Percentiles rank a stretch among this genome's conserved stretches.
Conservation (phyloP, 441 rosid genomes). For the Populus hybrid region DNA sequence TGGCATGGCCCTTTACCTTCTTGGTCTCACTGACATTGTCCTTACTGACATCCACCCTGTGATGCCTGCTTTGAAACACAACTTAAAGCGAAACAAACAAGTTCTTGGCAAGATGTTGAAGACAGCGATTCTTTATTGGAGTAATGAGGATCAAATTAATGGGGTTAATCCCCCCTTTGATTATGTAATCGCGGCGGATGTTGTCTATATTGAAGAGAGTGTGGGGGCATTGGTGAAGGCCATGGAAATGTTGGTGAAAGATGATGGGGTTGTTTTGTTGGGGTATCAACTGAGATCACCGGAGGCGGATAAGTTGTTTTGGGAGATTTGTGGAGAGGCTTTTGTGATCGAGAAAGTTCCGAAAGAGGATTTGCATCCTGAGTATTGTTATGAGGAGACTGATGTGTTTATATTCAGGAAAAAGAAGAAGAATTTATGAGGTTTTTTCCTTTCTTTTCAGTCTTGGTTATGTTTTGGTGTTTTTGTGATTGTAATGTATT, state of each 20-base stretch:
- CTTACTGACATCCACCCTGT: slow-evolving; percentile 82
- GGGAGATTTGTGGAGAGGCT: slow-evolving; percentile 61
- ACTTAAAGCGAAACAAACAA: slow-evolving; percentile 78
- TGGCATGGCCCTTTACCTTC: slow-evolving; percentile 74
- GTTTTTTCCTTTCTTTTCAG: not conserved
- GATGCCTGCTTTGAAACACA: slow-evolving; percentile 84
- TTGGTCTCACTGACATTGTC: slow-evolving; percentile 66
- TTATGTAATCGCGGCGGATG: slow-evolving; percentile 80
- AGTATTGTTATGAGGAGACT: slow-evolving; percentile 63
- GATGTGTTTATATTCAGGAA: slow-evolving; percentile 67
- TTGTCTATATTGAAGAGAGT: slow-evolving; percentile 80
- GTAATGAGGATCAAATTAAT: slow-evolving; percentile 44
- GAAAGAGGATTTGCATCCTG: slow-evolving; percentile 70
- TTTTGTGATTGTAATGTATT: not conserved
- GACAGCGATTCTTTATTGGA: slow-evolving; percentile 63
- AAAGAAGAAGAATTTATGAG: slow-evolving; percentile 30
- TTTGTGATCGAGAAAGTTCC: slow-evolving; percentile 70
- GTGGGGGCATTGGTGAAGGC: slow-evolving; percentile 57
- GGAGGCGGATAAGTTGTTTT: slow-evolving; percentile 68
- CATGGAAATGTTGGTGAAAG: slow-evolving; percentile 63
- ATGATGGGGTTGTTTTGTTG: slow-evolving; percentile 65
- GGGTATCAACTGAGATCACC: slow-evolving; percentile 87
- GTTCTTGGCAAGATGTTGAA: slow-evolving; percentile 57
- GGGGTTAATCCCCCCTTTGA: slow-evolving; percentile 74
- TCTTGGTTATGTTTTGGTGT: not conserved